Base-by-base conservation (phyloP, 257 asterid genomes). In the Coffea canephora region DNA sequence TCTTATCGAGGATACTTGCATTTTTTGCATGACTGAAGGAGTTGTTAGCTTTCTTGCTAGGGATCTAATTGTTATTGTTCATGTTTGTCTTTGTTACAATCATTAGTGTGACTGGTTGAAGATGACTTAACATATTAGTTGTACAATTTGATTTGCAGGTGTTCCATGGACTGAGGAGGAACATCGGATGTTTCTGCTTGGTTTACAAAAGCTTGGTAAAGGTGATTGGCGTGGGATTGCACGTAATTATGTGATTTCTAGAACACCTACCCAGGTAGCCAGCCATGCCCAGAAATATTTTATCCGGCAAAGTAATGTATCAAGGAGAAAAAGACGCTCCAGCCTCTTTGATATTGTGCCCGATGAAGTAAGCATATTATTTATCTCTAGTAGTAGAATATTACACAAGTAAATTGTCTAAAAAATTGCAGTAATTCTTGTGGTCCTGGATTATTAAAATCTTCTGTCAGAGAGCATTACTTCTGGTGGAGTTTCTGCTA, bases 181-280 rank as follows among this genome's bases (percentile, higher is more conserved):
- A 79, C 99, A 96, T 66, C 84, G 97, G 84, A 86, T 96, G 92
- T 94, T 96, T 89, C 89, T 96, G 69, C 96, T 92, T 71, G 99
- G 99, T 71, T 84, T 96, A 88, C 97, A 96, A 82, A 96, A 96
- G 91, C 97, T 96, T 14, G 99, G 99, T 64, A 96, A 96, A 90
- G 99, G 99, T 46, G 99, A 96, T 77, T 96, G 99, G 99, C 97
- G 99, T 73, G 99, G 99, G 79, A 96, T 96, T 86, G 96, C 99
- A 45, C 93, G 99, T 18, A 92, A 89, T 85, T 96, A 88, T 77
- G 99, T 96, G 21, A 86, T 94, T 76, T 79, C 99, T 34, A 89
- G 98, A 85, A 96, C 98, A 0, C 98, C 99, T 65, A 96, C 99
- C 67, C 99, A 96, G 88, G 99, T 96, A 27, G 99, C 99, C 65